phyloP scores from a whole-genome alignment of 441 rosid species.

The Adansonia madagascariensis region DNA sequence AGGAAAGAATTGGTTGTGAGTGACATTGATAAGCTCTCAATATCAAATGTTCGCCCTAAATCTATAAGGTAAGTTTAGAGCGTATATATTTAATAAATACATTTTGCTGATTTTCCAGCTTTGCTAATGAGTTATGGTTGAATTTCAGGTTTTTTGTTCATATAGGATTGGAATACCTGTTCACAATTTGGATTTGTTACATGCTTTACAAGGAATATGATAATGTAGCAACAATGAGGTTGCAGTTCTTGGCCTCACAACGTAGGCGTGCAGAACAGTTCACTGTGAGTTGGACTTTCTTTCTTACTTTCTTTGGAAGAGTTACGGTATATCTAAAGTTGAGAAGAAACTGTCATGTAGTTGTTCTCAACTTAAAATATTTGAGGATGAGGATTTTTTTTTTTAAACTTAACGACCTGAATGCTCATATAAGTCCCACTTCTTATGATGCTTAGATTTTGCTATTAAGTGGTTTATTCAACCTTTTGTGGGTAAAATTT shows the following conservation, averaged over 20 bases:
- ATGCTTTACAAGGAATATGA: conserved; percentile 93
- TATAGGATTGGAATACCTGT: conserved; percentile 79
- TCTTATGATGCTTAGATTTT: conserved; percentile 7
- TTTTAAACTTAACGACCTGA: background rate
- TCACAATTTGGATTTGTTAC: conserved; percentile 85
- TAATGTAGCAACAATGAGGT: conserved; percentile 77
- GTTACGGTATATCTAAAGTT: conserved; percentile 12
- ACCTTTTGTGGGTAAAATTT: conserved; percentile 14
- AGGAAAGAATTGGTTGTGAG: conserved; percentile 81
- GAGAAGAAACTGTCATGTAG: conserved; percentile 5
- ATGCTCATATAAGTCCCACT: background rate
- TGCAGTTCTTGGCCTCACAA: conserved; percentile 80
- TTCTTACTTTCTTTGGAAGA: conserved; percentile 4
- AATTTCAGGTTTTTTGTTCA: conserved; percentile 89
- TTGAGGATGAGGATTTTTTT: background rate
- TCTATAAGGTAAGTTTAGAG: conserved; percentile 66
- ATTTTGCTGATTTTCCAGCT: background rate
- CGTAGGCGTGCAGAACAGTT: conserved; percentile 85
- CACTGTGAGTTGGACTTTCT: conserved; percentile 62
- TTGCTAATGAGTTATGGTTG: conserved; percentile 25
- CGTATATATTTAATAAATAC: background rate
- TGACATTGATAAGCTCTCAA: conserved; percentile 90
- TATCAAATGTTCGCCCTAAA: conserved; percentile 84
- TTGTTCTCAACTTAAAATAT: background rate
- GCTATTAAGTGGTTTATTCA: background rate